A percentile compares a stretch with the other conserved stretches of the same genome.
Conservation (phyloP, 2,329 filamentous ascomycete species). For the Stachybotrys chlorohalonatus region DNA sequence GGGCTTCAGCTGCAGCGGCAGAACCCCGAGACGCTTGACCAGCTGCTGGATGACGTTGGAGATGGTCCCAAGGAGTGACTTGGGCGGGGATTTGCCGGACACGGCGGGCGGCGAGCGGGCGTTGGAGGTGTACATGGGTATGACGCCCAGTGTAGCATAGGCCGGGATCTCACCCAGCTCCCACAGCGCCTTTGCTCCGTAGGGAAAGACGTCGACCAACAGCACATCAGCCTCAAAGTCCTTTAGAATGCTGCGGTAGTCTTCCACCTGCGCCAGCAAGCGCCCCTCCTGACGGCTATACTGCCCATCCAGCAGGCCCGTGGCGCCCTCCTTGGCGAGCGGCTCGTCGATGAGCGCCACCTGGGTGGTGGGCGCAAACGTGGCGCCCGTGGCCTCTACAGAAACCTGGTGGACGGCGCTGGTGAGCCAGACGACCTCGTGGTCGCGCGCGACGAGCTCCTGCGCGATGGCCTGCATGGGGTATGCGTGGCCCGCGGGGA, state of each 20-base stretch:
- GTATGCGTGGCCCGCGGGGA: background rate
- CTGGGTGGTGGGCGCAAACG: conserved; percentile 20
- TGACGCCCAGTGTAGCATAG: conserved; percentile 29
- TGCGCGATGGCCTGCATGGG: conserved; percentile 6
- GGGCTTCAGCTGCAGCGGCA: conserved; percentile 16
- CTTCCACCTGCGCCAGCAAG: conserved; percentile 23
- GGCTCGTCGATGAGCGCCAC: conserved; percentile 21
- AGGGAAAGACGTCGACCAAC: conserved; percentile 28
- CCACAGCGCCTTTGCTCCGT: conserved; percentile 23
- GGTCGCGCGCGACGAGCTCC: conserved; percentile 14
- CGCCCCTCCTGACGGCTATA: conserved; percentile 15
- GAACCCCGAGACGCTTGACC: conserved; percentile 14
- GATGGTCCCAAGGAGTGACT: conserved; percentile 12
- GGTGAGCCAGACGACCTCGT: conserved; percentile 27
- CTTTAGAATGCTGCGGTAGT: conserved; percentile 21
- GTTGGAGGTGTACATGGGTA: conserved; percentile 25
- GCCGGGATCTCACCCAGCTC: conserved; percentile 23
- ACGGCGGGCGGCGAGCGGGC: conserved; percentile 18
- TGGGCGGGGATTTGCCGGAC: conserved; percentile 21
- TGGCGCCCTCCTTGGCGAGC: conserved; percentile 14
- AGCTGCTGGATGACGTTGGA: conserved; percentile 18
- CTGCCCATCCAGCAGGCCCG: conserved; percentile 20
- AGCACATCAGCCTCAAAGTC: conserved; percentile 20
- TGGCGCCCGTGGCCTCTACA: conserved; percentile 23
- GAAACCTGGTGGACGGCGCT: conserved; percentile 21